phyloP scores from a whole-genome alignment of 1,284 basidiomycete species.

The Papiliotrema laurentii region DNA sequence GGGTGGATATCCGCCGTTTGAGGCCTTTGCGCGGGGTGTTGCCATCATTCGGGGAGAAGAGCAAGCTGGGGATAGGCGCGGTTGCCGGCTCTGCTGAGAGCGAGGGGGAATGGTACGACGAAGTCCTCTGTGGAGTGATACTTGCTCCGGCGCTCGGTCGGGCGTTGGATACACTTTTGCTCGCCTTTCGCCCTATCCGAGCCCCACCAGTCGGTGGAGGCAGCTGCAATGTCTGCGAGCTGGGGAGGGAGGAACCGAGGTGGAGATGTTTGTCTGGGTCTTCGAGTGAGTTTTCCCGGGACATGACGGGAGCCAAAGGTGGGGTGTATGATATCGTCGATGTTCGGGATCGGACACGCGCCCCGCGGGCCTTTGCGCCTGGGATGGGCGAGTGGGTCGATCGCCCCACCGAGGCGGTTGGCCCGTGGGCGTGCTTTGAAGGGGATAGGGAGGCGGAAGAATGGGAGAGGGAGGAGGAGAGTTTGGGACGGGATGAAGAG shows the following conservation, averaged over 20 bases:
- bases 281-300: conserved; percentile 31
- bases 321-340: conserved; percentile 32
- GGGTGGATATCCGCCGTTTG: conserved; percentile 39
- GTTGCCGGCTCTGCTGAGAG: conserved; percentile 3
- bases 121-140: conserved; percentile 5
- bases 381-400: not conserved
- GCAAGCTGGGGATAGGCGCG: conserved; percentile 3
- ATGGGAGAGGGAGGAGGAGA: not conserved
- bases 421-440: not conserved
- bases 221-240: too few relatives aligned
- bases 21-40: conserved; percentile 18
- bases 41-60: not conserved
- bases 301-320: conserved; percentile 31
- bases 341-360: conserved; percentile 31
- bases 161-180: conserved; percentile 21
- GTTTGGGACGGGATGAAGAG: not conserved
- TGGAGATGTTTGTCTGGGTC: conserved; percentile 1
- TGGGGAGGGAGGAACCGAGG: not conserved
- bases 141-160: conserved; percentile 12
- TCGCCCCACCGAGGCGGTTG: not conserved
- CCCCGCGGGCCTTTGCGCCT: conserved; percentile 5
- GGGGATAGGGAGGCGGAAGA: not conserved
- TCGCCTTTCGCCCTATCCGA: conserved; percentile 12
- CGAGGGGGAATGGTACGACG: conserved; percentile 2
- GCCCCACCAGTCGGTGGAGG: not conserved